A percentile compares a stretch with the other conserved stretches of the same genome.
Conservation (phyloP, 805 yeast species). For the Saccharomycopsis malanga region DNA sequence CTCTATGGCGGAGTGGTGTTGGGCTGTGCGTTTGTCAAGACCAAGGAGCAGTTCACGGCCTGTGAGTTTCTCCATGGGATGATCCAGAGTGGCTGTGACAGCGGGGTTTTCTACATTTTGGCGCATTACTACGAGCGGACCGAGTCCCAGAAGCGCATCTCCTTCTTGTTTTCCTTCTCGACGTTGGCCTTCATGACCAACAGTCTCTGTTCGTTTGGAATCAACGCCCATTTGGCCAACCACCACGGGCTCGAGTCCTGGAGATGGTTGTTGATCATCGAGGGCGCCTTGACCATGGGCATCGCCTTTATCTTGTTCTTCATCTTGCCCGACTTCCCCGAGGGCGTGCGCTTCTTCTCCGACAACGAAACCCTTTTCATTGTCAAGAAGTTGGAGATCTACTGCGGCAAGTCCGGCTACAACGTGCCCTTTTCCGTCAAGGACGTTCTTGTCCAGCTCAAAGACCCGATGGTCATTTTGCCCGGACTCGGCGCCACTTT, state of each 20-base stretch:
- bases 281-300: constrained; percentile 37
- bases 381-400: constrained; percentile 39
- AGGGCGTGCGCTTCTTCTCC: constrained; percentile 38
- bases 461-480: too few relatives aligned
- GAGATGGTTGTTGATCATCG: constrained; percentile 49
- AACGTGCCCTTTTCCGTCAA: background rate
- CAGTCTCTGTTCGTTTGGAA: constrained; percentile 28
- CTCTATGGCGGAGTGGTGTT: constrained; percentile 36
- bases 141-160: constrained; percentile 39
- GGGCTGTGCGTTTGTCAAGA: constrained; percentile 37
- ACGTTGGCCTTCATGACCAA: constrained; percentile 5
- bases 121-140: constrained; percentile 35
- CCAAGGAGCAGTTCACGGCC: constrained; percentile 37
- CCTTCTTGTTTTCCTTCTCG: constrained; percentile 25
- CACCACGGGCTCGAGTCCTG: too few relatives aligned
- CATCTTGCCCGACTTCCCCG: constrained; percentile 47
- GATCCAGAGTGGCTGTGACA: constrained; percentile 39
- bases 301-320: constrained; percentile 31
- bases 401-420: constrained; percentile 36
- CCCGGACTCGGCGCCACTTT: too few relatives aligned
- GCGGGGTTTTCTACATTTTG: constrained; percentile 39
- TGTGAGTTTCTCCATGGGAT: constrained; percentile 39
- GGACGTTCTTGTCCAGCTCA: background rate
- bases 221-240: constrained; percentile 47
- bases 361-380: constrained; percentile 36